Percentiles rank a stretch among this genome's conserved stretches.
Evolutionary conservation across 371 early-diverging fungal genomes (phyloP).

Genomic region (Mucor sp.): DNA sequence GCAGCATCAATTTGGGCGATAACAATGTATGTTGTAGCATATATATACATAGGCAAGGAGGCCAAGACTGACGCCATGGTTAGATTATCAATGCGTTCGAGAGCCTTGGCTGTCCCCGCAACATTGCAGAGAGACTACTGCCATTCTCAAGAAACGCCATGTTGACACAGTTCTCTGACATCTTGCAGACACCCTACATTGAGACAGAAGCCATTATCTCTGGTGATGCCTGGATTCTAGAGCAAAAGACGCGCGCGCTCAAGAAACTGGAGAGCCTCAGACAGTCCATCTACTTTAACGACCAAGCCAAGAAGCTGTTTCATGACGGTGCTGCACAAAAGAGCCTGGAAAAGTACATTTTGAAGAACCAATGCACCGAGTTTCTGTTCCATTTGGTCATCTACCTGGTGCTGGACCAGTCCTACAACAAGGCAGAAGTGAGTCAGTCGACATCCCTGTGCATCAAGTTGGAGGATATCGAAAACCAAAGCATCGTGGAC

Average conservation of each 20-base stretch:
- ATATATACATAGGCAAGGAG: neutral
- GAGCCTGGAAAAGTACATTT: slow-evolving; percentile 20
- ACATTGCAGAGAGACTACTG: slow-evolving; percentile 12
- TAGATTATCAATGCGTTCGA: slow-evolving; percentile 25
- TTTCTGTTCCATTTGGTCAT: slow-evolving; percentile 22
- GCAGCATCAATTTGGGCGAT: neutral
- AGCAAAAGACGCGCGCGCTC: slow-evolving; percentile 9
- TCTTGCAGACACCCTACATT: slow-evolving; percentile 24
- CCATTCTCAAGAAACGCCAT: slow-evolving; percentile 13
- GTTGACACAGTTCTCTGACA: slow-evolving; percentile 7
- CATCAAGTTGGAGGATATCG: slow-evolving; percentile 20
- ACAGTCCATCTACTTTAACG: slow-evolving; percentile 23
- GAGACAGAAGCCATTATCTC: slow-evolving; percentile 11
- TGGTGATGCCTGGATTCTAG: slow-evolving; percentile 18
- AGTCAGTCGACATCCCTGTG: slow-evolving; percentile 21
- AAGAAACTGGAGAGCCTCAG: slow-evolving; percentile 9
- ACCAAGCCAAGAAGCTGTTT: slow-evolving; percentile 13
- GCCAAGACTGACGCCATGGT: neutral
- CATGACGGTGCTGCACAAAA: slow-evolving; percentile 16
- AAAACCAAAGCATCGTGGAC: slow-evolving; percentile 16
- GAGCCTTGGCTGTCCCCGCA: slow-evolving; percentile 9
- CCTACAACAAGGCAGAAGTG: slow-evolving; percentile 24
- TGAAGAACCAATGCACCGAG: slow-evolving; percentile 21
- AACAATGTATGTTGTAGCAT: neutral
- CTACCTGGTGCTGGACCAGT: slow-evolving; percentile 21